Evolutionary conservation across 2,329 filamentous ascomycete species (phyloP).

Genomic region (Fonsecaea monophora): DNA sequence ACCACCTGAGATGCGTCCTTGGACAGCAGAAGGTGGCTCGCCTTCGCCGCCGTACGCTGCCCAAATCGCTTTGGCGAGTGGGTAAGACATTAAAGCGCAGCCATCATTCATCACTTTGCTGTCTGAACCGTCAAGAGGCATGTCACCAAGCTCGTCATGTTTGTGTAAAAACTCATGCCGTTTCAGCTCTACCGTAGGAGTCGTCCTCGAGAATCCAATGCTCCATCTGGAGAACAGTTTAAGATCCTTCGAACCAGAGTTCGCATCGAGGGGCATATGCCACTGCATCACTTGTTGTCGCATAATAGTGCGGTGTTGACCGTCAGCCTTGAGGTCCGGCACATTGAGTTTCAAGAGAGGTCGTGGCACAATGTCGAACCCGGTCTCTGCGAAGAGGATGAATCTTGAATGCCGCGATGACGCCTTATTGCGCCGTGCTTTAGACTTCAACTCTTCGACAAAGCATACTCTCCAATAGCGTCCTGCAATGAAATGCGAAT

Average conservation of each 20-base stretch:
- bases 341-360: neutral
- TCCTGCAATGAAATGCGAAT: conserved; percentile 49
- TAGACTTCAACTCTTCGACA: conserved; percentile 50
- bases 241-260: conserved; percentile 49
- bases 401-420: conserved; percentile 42
- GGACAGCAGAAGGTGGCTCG: conserved; percentile 59
- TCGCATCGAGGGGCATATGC: conserved; percentile 51
- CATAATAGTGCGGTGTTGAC: conserved; percentile 43
- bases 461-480: conserved; percentile 55
- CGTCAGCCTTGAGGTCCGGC: neutral
- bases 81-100: conserved; percentile 62
- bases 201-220: conserved; percentile 54
- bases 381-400: conserved; percentile 54
- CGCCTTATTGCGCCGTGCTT: conserved; percentile 31
- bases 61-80: conserved; percentile 57
- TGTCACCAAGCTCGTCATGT: conserved; percentile 39
- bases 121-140: conserved; percentile 9
- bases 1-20: conserved; percentile 64
- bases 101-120: conserved; percentile 57
- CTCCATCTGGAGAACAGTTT: conserved; percentile 55
- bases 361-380: conserved; percentile 42
- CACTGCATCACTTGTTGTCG: conserved; percentile 52
- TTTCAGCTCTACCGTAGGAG: conserved; percentile 47
- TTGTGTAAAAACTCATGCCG: conserved; percentile 48
- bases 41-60: conserved; percentile 47